Conservation (phyloP, 192 early-diverging fungal species). For the Radiomyces spectabilis region DNA sequence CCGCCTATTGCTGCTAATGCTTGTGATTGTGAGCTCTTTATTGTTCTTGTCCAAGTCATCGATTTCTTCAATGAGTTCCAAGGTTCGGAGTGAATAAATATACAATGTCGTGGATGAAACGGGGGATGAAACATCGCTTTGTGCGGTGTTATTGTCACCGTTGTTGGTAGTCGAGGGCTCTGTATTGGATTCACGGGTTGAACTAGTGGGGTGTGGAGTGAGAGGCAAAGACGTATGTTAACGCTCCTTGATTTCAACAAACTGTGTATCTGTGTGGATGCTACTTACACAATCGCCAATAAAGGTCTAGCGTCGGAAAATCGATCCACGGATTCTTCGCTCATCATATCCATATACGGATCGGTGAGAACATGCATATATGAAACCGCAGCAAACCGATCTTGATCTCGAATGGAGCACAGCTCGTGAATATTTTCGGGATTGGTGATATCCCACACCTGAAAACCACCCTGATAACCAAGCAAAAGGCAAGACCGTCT, state of each 20-base stretch:
- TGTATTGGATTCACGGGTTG: too few species aligned
- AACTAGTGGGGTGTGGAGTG: too few species aligned
- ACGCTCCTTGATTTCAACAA: too few species aligned
- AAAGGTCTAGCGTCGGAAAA: conserved; percentile 13
- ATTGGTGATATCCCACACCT: conserved; percentile 68
- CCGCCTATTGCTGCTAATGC: conserved; percentile 49
- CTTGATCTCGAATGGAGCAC: conserved; percentile 44
- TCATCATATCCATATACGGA: neutral
- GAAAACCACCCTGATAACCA: conserved; percentile 70
- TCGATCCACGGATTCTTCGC: too few species aligned
- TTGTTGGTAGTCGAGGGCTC: too few species aligned
- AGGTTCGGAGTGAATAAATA: conserved; percentile 56
- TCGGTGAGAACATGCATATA: conserved; percentile 40
- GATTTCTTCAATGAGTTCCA: conserved; percentile 37
- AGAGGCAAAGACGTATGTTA: too few species aligned
- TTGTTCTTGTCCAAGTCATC: conserved; percentile 31
- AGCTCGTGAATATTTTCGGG: conserved; percentile 63
- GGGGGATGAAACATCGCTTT: too few species aligned
- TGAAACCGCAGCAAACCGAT: conserved; percentile 34
- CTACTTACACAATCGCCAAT: conserved; percentile 30
- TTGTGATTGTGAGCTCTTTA: conserved; percentile 29
- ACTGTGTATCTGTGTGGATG: too few species aligned
- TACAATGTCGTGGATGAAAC: too few species aligned
- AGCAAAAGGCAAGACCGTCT: conserved; percentile 41
- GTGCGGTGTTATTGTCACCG: too few species aligned